Evolutionary conservation across 2,329 filamentous ascomycete species (phyloP), one percentile per base, ranked within the genome.

Genomic region (Mycosphaerella sp.): DNA sequence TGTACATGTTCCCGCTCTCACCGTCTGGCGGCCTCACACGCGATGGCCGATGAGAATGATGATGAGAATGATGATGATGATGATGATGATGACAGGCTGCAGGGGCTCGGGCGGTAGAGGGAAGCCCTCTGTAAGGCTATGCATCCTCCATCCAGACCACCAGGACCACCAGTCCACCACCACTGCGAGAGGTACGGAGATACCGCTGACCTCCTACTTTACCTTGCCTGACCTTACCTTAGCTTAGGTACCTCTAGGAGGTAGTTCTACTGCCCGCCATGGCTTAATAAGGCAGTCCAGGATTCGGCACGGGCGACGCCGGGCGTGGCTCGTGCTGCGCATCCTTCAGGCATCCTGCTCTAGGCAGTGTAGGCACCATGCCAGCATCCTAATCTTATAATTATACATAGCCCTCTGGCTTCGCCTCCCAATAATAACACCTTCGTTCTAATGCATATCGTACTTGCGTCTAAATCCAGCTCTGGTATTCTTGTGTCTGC

Each of bases 71-170:
- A 17, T 17, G 14, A 17, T 29, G 40, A 45, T 29, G 40, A 45
- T 32, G 46, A 49, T 31, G 89, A 92, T 0, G 88, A 87, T 6
- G 41, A 0, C 87, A 92, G 8, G 89, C 74, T 57, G 49, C 55
- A 60, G 58, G 55, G 56, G 50, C 50, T 46, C 53, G 58, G 56
- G 53, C 47, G 45, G 51, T 23, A 50, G 45, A 48, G 47, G 53
- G 36, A 56, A 56, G 55, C 55, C 58, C 58, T 60, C 57, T 58
- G 50, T 36, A 41, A 43, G 53, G 36, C 50, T 46, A 46, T 53
- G 57, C 55, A 58, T 60, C 58, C 58, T 44, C 26, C 17, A 17
- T 17, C 14, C 14, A 17, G 14, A 17, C 1, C 14, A 17, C 14
- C 14, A 17, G 14, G 14, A 17, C 14, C 14, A 17, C 14, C 14